Conservation (phyloP, 2,329 filamentous ascomycete species). For the Fusarium nelsonii region DNA sequence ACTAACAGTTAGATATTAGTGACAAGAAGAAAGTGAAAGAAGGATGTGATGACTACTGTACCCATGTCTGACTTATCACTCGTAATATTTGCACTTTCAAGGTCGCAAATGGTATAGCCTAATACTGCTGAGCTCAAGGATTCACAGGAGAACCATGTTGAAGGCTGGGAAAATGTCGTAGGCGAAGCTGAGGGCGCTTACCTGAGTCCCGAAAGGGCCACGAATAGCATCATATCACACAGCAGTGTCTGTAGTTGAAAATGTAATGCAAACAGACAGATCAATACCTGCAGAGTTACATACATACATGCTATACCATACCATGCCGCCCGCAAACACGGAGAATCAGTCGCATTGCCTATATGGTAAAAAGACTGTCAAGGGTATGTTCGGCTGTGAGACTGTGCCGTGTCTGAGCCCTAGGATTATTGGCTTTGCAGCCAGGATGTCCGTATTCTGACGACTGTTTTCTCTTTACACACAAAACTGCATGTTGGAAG, state of each 20-base stretch:
- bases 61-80: not conserved
- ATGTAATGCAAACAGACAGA: conserved; percentile 2
- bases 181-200: conserved; percentile 28
- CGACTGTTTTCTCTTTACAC: conserved; percentile 30
- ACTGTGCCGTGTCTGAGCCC: conserved; percentile 34
- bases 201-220: conserved; percentile 26
- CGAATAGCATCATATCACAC: not conserved
- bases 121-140: conserved; percentile 13
- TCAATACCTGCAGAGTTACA: conserved; percentile 3
- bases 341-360: conserved; percentile 1
- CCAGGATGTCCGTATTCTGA: conserved; percentile 29
- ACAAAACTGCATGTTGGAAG: conserved; percentile 24
- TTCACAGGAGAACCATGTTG: conserved; percentile 21
- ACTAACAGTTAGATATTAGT: conserved; percentile 2
- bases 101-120: not conserved
- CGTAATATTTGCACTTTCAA: not conserved
- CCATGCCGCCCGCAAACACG: conserved; percentile 4
- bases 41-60: not conserved
- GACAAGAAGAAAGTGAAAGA: not conserved
- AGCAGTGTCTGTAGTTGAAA: conserved; percentile 13
- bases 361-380: conserved; percentile 5
- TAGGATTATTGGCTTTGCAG: conserved; percentile 19
- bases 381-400: conserved; percentile 21
- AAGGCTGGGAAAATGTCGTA: conserved; percentile 7
- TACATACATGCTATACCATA: conserved; percentile 7